These are phyloP conservation scores for Paxillus ammoniavirescens DNA, from an alignment of 768 basidiomycete genomes.

Conservation along the genomic window DNA sequence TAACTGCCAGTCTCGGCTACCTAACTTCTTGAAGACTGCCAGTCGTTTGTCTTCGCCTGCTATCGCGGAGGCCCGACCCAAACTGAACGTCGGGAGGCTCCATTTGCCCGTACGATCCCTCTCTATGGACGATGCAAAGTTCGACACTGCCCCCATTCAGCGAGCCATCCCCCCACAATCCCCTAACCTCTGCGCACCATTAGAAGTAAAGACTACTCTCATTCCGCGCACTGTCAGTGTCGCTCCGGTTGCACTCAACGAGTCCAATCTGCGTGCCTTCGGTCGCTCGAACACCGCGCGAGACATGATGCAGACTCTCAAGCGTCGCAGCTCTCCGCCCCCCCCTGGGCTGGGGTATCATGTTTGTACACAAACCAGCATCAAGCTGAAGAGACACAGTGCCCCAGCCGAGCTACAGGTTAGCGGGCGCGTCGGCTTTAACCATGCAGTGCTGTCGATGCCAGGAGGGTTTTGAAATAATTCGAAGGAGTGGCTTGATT, in stretches of 20 bases:
- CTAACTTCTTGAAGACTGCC: conserved; percentile 29
- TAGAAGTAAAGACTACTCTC: conserved; percentile 48
- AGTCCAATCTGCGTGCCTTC: conserved; percentile 50
- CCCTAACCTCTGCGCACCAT: conserved; percentile 36
- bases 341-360: conserved; percentile 7
- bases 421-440: conserved; percentile 51
- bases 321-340: conserved; percentile 50
- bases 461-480: conserved; percentile 55
- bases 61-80: conserved; percentile 21
- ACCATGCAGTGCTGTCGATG: conserved; percentile 55
- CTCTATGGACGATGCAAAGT: conserved; percentile 8
- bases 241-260: conserved; percentile 48
- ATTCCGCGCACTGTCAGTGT: conserved; percentile 44
- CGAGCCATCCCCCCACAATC: conserved; percentile 26
- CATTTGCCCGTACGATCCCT: conserved; percentile 39
- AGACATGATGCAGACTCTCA: conserved; percentile 65
- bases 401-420: conserved; percentile 61
- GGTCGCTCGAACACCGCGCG: conserved; percentile 56
- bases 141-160: conserved; percentile 2
- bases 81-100: conserved; percentile 38
- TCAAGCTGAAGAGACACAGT: conserved; percentile 54
- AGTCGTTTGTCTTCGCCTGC: conserved; percentile 9
- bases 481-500: neutral
- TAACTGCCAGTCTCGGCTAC: conserved; percentile 27
- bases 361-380: conserved; percentile 26